A percentile compares a stretch with the other conserved stretches of the same genome.
Conservation (phyloP, 169 alveolate species). For the Plasmodium relictum region DNA sequence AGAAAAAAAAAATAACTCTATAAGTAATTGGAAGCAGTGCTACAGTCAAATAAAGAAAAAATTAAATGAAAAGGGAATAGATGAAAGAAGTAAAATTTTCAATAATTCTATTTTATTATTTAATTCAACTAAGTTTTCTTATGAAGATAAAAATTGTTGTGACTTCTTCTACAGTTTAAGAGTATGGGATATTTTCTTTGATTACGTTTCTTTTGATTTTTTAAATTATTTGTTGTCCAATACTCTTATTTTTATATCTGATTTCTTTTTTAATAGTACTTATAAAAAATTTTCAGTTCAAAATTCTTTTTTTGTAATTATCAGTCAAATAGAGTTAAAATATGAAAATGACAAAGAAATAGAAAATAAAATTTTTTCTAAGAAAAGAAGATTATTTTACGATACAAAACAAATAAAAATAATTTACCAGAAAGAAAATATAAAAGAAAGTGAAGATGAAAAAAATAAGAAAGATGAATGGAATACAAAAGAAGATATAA, state of each 20-base stretch:
- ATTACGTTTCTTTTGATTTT: slow-evolving; percentile 72
- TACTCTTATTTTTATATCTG: slow-evolving; percentile 69
- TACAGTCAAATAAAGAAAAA: slow-evolving; percentile 59
- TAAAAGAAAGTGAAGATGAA: background rate
- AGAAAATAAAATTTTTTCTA: slow-evolving; percentile 25
- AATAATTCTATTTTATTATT: slow-evolving; percentile 54
- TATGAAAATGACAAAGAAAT: slow-evolving; percentile 17
- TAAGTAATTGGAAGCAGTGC: slow-evolving; percentile 54
- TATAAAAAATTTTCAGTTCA: slow-evolving; percentile 1
- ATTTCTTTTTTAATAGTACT: slow-evolving; percentile 34
- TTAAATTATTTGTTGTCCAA: slow-evolving; percentile 69
- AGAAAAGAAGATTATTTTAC: slow-evolving; percentile 33
- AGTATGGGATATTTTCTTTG: slow-evolving; percentile 68
- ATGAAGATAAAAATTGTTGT: slow-evolving; percentile 75
- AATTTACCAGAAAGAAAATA: slow-evolving; percentile 3
- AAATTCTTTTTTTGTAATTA: slow-evolving; percentile 22
- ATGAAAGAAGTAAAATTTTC: slow-evolving; percentile 51
- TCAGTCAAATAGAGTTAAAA: slow-evolving; percentile 46
- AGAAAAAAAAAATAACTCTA: slow-evolving; percentile 26
- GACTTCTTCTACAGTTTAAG: slow-evolving; percentile 60
- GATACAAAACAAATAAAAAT: slow-evolving; percentile 35
- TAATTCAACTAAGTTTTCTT: slow-evolving; percentile 71
- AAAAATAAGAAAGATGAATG: background rate
- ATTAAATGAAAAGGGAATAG: slow-evolving; percentile 65
- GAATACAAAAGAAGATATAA: background rate